Evolutionary conservation across 2,329 filamentous ascomycete species (phyloP).

Genomic region (Verticillium alfalfae): DNA sequence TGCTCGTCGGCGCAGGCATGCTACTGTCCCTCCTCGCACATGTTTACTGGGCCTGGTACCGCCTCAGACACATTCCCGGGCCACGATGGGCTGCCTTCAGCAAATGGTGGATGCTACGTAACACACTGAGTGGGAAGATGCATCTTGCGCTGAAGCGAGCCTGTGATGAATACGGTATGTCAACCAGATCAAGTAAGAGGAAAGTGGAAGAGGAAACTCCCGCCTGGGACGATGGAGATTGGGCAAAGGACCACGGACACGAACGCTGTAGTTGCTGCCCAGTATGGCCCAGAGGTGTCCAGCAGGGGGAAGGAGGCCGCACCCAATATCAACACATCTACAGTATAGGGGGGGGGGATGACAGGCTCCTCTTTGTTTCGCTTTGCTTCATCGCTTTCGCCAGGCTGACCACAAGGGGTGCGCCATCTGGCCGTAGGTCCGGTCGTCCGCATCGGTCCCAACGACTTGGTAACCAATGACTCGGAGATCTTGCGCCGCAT

Average conservation of each 20-base stretch:
- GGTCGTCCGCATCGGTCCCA: constrained; percentile 27
- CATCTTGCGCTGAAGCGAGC: constrained; percentile 13
- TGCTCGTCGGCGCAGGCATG: constrained; percentile 2
- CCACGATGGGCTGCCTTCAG: constrained; percentile 25
- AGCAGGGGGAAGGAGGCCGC: neutral
- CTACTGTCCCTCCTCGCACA: constrained; percentile 6
- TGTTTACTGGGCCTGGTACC: constrained; percentile 19
- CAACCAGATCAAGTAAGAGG: neutral
- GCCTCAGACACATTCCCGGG: constrained; percentile 26
- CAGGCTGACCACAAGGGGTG: constrained; percentile 11
- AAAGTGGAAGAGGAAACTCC: neutral
- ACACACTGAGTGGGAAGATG: constrained; percentile 14
- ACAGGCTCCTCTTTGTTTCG: neutral
- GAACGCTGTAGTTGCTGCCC: constrained; percentile 4
- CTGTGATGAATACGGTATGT: constrained; percentile 12
- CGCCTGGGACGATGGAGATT: too few species aligned
- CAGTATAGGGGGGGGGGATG: neutral
- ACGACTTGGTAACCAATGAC: constrained; percentile 26
- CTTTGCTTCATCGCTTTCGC: constrained; percentile 3
- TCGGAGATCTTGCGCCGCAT: constrained; percentile 25
- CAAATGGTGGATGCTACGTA: constrained; percentile 24
- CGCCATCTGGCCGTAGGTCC: constrained; percentile 15
- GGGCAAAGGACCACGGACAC: constrained; percentile 9
- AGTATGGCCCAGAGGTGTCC: neutral
- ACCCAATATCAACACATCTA: neutral